These are phyloP conservation scores for Carex parvula DNA, from an alignment of 176 grass and related monocot species.

Conservation along the genomic window DNA sequence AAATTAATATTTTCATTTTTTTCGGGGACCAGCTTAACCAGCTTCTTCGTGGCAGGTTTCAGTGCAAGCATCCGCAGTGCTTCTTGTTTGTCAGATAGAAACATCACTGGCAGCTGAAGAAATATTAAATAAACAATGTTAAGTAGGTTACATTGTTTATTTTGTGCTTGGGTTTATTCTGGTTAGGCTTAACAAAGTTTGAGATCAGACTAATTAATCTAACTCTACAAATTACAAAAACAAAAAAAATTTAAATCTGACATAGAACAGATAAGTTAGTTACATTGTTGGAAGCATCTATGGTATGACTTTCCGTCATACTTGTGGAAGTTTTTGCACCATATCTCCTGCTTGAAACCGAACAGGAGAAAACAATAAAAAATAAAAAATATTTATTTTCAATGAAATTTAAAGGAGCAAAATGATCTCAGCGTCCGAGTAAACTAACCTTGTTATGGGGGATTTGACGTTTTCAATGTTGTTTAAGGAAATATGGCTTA, in stretches of 20 bases:
- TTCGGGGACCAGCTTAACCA: conserved; percentile 16
- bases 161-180: too few species aligned
- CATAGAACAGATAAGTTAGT: neutral
- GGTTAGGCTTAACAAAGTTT: neutral
- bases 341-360: conserved; percentile 28
- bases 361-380: neutral
- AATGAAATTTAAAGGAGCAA: neutral
- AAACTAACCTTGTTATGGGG: conserved; percentile 26
- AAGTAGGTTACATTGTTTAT: neutral
- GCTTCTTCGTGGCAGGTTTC: conserved; percentile 39
- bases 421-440: neutral
- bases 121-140: neutral
- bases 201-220: neutral
- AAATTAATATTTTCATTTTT: conserved; percentile 40
- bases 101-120: conserved; percentile 27
- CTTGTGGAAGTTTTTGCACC: conserved; percentile 49
- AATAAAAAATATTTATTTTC: neutral
- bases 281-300: conserved; percentile 41
- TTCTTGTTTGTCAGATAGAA: conserved; percentile 3
- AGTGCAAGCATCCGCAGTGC: conserved; percentile 23
- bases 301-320: conserved; percentile 36
- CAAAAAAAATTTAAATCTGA: neutral
- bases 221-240: neutral
- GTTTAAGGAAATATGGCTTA: conserved; percentile 37
- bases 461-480: conserved; percentile 37